Evolutionary conservation across 345 rosid species (phyloP).

Genomic region (Salix koriyanagi): DNA sequence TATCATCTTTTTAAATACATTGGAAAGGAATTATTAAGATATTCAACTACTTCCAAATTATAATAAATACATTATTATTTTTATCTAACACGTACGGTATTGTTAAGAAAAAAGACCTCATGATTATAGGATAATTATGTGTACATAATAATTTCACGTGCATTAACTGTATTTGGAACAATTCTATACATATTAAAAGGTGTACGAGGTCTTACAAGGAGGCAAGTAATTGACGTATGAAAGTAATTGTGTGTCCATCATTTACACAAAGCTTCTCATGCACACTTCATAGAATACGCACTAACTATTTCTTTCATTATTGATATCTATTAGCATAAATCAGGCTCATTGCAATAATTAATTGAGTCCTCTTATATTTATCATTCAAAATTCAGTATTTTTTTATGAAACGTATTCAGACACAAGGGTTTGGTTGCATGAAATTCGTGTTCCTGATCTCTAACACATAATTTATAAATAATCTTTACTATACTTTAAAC

Average conservation of each 20-base stretch:
- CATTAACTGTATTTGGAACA: background rate
- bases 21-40: background rate
- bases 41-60: background rate
- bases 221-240: background rate
- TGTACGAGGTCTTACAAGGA: no score
- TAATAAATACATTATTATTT: background rate
- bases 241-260: conserved; percentile 10
- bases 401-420: background rate
- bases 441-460: background rate
- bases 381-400: background rate
- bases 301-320: conserved; percentile 15
- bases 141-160: background rate
- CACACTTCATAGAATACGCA: conserved; percentile 31
- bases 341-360: conserved; percentile 4
- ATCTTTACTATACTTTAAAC: background rate
- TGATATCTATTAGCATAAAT: conserved; percentile 1
- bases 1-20: background rate
- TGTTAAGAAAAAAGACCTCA: background rate
- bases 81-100: background rate
- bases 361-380: background rate
- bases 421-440: background rate
- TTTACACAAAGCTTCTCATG: conserved; percentile 30
- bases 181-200: background rate
- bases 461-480: background rate
- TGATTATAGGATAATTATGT: background rate